Percentiles rank a stretch among this genome's conserved stretches.
Evolutionary conservation across 23 red algal species (phyloP).

Genomic region (Cyanidioschyzon merolae): DNA sequence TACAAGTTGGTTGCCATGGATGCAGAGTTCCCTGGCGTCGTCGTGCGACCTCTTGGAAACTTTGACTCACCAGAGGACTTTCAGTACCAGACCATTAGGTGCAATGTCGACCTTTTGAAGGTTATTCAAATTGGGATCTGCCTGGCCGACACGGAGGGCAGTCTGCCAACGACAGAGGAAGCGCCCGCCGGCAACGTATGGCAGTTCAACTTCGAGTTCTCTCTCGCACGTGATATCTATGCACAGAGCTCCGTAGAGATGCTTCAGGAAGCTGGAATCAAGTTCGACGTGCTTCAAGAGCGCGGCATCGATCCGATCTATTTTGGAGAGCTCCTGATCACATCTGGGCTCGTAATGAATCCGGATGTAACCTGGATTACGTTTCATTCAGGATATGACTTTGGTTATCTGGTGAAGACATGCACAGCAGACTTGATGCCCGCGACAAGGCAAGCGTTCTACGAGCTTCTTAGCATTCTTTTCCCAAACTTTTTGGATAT

Average conservation of each 20-base stretch:
- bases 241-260: constrained; percentile 82
- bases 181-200: constrained; percentile 33
- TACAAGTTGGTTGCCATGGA: constrained; percentile 87
- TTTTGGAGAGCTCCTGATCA: constrained; percentile 85
- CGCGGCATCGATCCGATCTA: constrained; percentile 67
- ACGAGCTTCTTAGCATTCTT: constrained; percentile 62
- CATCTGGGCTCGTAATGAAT: constrained; percentile 81
- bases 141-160: constrained; percentile 48
- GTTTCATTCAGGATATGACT: constrained; percentile 85
- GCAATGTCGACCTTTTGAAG: constrained; percentile 79
- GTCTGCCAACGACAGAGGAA: constrained; percentile 31
- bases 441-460: constrained; percentile 50
- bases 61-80: constrained; percentile 41
- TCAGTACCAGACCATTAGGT: constrained; percentile 63
- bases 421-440: constrained; percentile 53
- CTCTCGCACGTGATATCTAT: constrained; percentile 55
- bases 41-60: constrained; percentile 59
- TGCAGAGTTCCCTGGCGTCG: constrained; percentile 95
- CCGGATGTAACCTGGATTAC: constrained; percentile 64
- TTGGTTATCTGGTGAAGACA: constrained; percentile 80
- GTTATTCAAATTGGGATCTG: constrained; percentile 86
- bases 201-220: constrained; percentile 97
- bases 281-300: constrained; percentile 69
- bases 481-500: constrained; percentile 90
- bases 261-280: constrained; percentile 60